Evolutionary conservation across 805 yeast species (phyloP).

Genomic region (Saturnispora sekii): DNA sequence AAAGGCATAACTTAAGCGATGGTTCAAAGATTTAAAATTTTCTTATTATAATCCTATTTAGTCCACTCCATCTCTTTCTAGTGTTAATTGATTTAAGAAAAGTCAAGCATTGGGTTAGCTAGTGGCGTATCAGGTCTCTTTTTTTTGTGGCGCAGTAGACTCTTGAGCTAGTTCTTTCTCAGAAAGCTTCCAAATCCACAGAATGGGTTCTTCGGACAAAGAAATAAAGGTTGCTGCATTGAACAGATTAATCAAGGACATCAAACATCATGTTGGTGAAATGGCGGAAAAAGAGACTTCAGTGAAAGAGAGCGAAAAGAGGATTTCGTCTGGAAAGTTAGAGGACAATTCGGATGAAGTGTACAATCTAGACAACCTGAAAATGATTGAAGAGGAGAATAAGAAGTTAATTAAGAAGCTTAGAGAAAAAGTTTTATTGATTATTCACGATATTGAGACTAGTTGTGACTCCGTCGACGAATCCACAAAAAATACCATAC

Average conservation of each 20-base stretch:
- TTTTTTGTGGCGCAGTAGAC: background rate
- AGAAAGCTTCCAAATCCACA: background rate
- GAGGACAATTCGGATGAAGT: constrained; percentile 18
- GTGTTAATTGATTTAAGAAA: too few species aligned
- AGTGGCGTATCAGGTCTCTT: background rate
- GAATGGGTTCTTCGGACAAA: constrained; percentile 56
- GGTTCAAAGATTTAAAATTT: too few species aligned
- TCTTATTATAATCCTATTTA: too few species aligned
- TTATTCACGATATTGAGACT: constrained; percentile 17
- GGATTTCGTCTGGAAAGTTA: constrained; percentile 12
- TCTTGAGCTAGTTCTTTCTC: background rate
- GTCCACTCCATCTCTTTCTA: too few species aligned
- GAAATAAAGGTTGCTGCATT: constrained; percentile 67
- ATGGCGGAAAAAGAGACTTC: constrained; percentile 22
- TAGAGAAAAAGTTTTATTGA: constrained; percentile 16
- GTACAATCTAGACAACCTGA: constrained; percentile 1
- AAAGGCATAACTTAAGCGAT: too few species aligned
- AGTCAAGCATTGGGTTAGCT: too few species aligned
- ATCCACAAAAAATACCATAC: constrained; percentile 11
- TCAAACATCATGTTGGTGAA: constrained; percentile 49
- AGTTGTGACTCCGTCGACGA: constrained; percentile 13
- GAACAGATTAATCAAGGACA: constrained; percentile 60
- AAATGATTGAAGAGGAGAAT: constrained; percentile 22
- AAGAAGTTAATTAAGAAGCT: constrained; percentile 22
- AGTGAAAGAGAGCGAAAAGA: constrained; percentile 18